Percentiles rank a stretch among this genome's conserved stretches.
These are phyloP conservation scores for Centaurea solstitialis DNA, from an alignment of 129 eudicot species.

Conservation along the genomic window DNA sequence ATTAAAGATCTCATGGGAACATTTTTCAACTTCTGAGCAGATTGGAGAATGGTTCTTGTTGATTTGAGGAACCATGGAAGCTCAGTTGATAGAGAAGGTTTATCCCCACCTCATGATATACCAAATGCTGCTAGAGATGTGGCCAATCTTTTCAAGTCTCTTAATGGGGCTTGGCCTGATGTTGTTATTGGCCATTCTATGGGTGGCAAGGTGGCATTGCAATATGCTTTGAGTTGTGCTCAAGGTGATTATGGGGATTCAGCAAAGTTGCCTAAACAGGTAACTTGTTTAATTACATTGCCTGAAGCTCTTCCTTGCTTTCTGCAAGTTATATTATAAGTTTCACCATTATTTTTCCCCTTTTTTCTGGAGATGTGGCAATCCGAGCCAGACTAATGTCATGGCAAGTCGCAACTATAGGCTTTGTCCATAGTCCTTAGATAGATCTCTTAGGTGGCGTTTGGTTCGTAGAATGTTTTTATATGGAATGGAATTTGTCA, in stretches of 20 bases:
- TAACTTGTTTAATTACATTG: conserved; percentile 9
- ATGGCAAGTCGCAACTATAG: too few relatives aligned
- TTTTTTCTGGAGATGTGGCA: too few relatives aligned
- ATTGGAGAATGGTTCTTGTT: conserved; percentile 76
- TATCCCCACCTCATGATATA: conserved; percentile 62
- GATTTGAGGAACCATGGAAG: conserved; percentile 85
- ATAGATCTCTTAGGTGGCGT: too few relatives aligned
- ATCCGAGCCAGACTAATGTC: too few relatives aligned
- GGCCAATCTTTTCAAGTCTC: conserved; percentile 56
- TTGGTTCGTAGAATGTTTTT: too few relatives aligned
- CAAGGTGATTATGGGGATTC: conserved; percentile 65
- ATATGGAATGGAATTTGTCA: too few relatives aligned
- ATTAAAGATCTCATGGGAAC: neutral
- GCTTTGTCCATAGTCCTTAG: too few relatives aligned
- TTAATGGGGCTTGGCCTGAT: conserved; percentile 81
- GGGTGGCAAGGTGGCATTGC: conserved; percentile 86
- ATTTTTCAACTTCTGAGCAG: conserved; percentile 20
- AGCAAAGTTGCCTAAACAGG: conserved; percentile 69
- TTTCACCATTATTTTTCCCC: too few relatives aligned
- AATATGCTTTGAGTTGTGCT: conserved; percentile 70
- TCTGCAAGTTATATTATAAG: conserved; percentile 1
- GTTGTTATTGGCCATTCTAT: conserved; percentile 80
- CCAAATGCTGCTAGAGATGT: conserved; percentile 71
- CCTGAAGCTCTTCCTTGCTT: neutral
- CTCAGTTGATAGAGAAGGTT: conserved; percentile 53